Evolutionary conservation across 2,329 filamentous ascomycete species (phyloP), one percentile per base, ranked within the genome.

Genomic region (Penicillium verrucosum): DNA sequence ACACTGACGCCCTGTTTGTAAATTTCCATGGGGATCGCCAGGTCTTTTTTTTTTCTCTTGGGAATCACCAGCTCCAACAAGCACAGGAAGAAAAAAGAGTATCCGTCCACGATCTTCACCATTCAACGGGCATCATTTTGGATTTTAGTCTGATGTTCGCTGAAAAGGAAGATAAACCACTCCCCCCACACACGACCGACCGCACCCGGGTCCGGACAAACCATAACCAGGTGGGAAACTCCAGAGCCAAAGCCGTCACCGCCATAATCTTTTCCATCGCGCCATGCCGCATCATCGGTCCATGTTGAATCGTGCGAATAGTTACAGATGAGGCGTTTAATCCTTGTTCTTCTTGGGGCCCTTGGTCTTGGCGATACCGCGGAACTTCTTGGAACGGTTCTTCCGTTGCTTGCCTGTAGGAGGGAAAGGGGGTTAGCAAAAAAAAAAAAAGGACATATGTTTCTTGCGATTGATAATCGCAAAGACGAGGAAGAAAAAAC

Each of bases 381-480:
- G 90, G 80, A 97, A 89, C 78, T 93, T 94, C 92, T 99, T 97
- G 82, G 90, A 87, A 81, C 93, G 88, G 90, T 99, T 99, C 91
- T 99, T 99, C 85, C 94, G 90, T 85, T 97, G 94, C 87, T 99
- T 99, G 89, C 93, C 93, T 97, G 81, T 84, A 70, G 58, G 41
- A 49, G 47, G 41, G 45, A 9, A 41, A 9, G 1, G 21, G 44
- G 41, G 57, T 59, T 57, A 56, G 56, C 50, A 30, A 30, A 18
- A 29, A 29, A 11, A 30, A 30, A 29, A 29, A 11, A 14, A 32
- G 5, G 5, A 32, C 5, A 12, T 32, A 23, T 40, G 30, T 21
- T 21, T 16, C 11, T 32, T 32, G 49, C 38, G 38, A 51, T 51
- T 18, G 21, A 25, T 5, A 36, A 34, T 32, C 38, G 40, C 5